A percentile compares a stretch with the other conserved stretches of the same genome.
These are phyloP conservation scores for Pythium utonaiense DNA, from an alignment of 352 stramenopile genomes.

Conservation along the genomic window DNA sequence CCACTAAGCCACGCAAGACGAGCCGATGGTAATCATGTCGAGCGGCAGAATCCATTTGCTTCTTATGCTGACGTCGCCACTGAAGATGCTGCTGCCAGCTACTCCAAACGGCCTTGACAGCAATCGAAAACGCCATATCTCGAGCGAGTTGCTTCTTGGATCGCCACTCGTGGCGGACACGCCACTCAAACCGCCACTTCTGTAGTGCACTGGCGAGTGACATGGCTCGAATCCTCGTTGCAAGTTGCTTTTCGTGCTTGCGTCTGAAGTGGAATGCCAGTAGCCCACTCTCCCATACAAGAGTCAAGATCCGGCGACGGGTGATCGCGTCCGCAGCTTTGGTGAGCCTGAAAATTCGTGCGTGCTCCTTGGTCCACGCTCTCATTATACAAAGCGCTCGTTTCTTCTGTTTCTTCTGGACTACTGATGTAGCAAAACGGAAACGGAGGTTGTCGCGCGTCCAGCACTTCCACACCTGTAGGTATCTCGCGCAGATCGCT, in stretches of 20 bases:
- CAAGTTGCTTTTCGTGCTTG: neutral
- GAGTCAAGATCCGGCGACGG: conserved; percentile 4
- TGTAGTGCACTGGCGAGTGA: neutral
- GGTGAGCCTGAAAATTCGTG: neutral
- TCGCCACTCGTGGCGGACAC: conserved; percentile 1
- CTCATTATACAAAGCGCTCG: conserved; percentile 7
- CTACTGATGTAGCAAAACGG: neutral
- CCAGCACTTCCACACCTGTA: conserved; percentile 16
- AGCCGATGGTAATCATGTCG: neutral
- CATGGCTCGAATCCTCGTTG: neutral
- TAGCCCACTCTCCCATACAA: conserved; percentile 13
- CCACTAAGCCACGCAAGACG: neutral
- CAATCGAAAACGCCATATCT: neutral
- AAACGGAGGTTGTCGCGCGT: conserved; percentile 3
- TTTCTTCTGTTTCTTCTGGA: neutral
- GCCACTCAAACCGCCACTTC: conserved; percentile 11
- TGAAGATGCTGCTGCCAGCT: conserved; percentile 1
- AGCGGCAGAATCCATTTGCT: neutral
- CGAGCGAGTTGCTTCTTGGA: conserved; percentile 3
- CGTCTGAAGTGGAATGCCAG: conserved; percentile 8
- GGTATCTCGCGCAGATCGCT: conserved; percentile 8
- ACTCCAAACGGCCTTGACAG: neutral
- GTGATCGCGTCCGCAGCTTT: conserved; percentile 9
- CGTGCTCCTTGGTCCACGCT: conserved; percentile 6
- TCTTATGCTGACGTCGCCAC: conserved; percentile 7